These are phyloP conservation scores for Boletus reticuloceps DNA, from an alignment of 768 basidiomycete genomes.

Conservation along the genomic window DNA sequence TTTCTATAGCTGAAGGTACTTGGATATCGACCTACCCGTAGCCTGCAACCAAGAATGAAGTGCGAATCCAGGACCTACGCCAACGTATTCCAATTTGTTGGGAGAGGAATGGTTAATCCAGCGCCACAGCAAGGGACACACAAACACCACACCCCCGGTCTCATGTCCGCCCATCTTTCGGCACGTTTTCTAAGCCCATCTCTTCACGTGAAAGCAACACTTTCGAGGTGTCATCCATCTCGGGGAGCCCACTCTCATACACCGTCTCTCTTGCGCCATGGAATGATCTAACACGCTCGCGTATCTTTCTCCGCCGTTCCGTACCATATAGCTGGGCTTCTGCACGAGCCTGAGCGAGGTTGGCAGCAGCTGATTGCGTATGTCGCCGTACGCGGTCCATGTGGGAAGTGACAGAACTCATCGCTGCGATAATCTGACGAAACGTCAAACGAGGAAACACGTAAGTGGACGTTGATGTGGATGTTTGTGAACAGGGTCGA, in stretches of 20 bases:
- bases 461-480: neutral
- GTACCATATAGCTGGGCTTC: slow-evolving; percentile 57
- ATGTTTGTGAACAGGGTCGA: neutral
- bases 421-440: slow-evolving; percentile 7
- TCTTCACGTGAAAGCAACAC: neutral
- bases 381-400: slow-evolving; percentile 44
- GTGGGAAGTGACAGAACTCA: slow-evolving; percentile 17
- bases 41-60: no score
- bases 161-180: neutral
- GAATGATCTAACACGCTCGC: slow-evolving; percentile 41
- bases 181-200: neutral
- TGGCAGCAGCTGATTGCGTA: slow-evolving; percentile 45
- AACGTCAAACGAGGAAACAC: no score
- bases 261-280: slow-evolving; percentile 21
- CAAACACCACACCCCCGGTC: neutral
- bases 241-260: neutral
- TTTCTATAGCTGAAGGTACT: no score
- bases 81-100: neutral
- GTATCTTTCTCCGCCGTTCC: slow-evolving; percentile 50
- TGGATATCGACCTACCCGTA: neutral
- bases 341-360: slow-evolving; percentile 55
- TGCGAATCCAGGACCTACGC: neutral
- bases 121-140: neutral
- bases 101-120: neutral
- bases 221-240: neutral